Conservation (phyloP, 2,329 filamentous ascomycete genomes). For the Alternaria dauci region DNA sequence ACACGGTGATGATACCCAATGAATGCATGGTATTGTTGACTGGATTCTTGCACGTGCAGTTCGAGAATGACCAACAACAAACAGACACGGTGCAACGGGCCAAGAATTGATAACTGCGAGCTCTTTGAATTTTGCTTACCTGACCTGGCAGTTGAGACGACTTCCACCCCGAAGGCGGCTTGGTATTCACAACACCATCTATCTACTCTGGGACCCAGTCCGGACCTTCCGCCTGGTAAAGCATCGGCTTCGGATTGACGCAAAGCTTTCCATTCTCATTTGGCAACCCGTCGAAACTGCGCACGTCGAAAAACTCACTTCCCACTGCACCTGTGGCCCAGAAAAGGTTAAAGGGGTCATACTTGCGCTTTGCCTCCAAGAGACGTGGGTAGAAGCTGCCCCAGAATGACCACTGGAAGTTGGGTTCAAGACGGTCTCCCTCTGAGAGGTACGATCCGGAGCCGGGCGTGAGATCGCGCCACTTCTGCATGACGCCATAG, state of each 20-base stretch:
- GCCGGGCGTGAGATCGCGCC: not conserved
- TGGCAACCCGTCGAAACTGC: not conserved
- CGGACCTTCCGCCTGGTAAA: conserved; percentile 1
- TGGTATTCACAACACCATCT: not conserved
- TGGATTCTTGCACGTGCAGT: not conserved
- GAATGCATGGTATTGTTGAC: conserved; percentile 10
- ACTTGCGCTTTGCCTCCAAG: conserved; percentile 1
- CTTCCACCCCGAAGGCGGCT: not conserved
- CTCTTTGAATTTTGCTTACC: not conserved
- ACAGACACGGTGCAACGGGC: not conserved
- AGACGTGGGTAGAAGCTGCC: conserved; percentile 2
- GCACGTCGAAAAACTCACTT: conserved; percentile 1
- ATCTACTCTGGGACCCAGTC: not conserved
- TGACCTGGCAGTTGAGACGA: not conserved
- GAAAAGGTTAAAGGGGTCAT: not conserved
- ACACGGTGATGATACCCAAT: conserved; percentile 12
- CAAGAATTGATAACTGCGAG: not conserved
- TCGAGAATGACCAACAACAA: not conserved
- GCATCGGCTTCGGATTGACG: not conserved
- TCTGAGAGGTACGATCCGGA: conserved; percentile 3
- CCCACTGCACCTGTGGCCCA: conserved; percentile 4
- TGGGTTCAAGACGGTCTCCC: not conserved
- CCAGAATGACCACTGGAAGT: conserved; percentile 1
- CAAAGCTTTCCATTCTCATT: not conserved
- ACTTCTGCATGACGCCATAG: conserved; percentile 2